Evolutionary conservation across 2,329 filamentous ascomycete genomes (phyloP), one percentile per base, ranked within the genome.

Genomic region (Monosporascus ibericus): DNA sequence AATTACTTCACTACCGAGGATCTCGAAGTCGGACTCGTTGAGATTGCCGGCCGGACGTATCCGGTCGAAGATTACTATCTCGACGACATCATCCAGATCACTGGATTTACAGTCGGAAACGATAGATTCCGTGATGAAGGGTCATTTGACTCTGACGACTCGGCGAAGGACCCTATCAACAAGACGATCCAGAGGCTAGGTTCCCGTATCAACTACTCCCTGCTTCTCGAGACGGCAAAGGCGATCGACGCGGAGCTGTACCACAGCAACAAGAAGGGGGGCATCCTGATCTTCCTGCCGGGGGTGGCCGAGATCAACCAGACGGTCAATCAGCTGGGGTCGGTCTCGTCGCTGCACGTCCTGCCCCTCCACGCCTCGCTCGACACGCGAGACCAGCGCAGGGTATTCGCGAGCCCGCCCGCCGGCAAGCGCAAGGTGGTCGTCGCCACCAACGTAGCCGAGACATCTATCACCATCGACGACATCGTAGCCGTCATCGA

Each of bases 381-480:
- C 1, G 86, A 95, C 63, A 92, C 92, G 9, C 80, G 80, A 2
- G 92, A 97, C 62, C 94, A 99, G 69, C 87, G 88, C 55, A 81
- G 84, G 24, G 94, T 99, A 1, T 99, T 99, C 66, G 78, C 82
- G 27, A 77, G 78, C 15, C 74, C 94, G 5, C 92, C 92, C 0
- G 68, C 74, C 3, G 91, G 91, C 0, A 92, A 90, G 70, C 81
- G 94, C 37, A 99, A 99, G 71, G 83, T 99, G 14, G 88, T 99
- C 36, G 89, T 92, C 6, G 90, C 94, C 1, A 99, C 94, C 44
- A 99, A 99, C 63, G 92, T 99, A 2, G 94, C 94, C 2, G 94
- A 99, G 69, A 99, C 94, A 0, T 97, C 94, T 2, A 97, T 99
- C 67, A 99, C 94, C 0, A 99, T 99, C 55, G 92, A 96, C 65